Evolutionary conservation across 2,329 filamentous ascomycete genomes (phyloP), one percentile per base, ranked within the genome.

Genomic region (Clonostachys rosea): DNA sequence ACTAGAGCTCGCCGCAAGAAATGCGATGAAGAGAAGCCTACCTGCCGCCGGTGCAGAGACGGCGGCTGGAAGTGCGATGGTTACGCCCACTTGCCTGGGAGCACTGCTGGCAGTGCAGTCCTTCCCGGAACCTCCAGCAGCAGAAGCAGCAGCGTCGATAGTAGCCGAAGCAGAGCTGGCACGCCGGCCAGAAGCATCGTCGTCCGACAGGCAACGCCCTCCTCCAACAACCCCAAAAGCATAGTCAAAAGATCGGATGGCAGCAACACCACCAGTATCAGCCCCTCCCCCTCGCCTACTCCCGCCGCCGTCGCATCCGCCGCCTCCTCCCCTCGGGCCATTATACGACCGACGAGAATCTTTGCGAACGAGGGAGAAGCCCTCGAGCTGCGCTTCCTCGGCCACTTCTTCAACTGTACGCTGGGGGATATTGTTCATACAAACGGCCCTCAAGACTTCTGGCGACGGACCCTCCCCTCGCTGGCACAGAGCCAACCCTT

Each of bases 31-130:
- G 43, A 30, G 13, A 45, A 45, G 30, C 47, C 47, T 6, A 37
- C 39, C 9, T 48, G 47, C 42, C 47, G 42, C 14, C 17, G 42
- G 24, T 48, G 47, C 47, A n/a, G 18, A 18, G 14, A 18, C 9
- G 43, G 43, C 13, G 47, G 43, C 6, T 48, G 34, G 34, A 37
- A 42, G 16, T 48, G 47, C 33, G 47, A 48, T 42, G 47, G 47
- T 4, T 48, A 48, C 33, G 30, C 45, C 13, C 13, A 33, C n/a
- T 17, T 18, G 6, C 14, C 33, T 13, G 33, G n/a, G 30, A 35
- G 14, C 30, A 35, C 10, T 10, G 12, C 11, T n/a, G 30, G n/a
- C 33, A 18, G 17, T 16, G 33, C 24, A 33, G 30, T 17, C 17
- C 11, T 17, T n/a, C 14, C 43, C 16, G 16, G 14, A 14, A 16